Evolutionary conservation across 176 grass and related monocot species (phyloP), one percentile per base, ranked within the genome.

Genomic region (Hsuehochloa calcarea): DNA sequence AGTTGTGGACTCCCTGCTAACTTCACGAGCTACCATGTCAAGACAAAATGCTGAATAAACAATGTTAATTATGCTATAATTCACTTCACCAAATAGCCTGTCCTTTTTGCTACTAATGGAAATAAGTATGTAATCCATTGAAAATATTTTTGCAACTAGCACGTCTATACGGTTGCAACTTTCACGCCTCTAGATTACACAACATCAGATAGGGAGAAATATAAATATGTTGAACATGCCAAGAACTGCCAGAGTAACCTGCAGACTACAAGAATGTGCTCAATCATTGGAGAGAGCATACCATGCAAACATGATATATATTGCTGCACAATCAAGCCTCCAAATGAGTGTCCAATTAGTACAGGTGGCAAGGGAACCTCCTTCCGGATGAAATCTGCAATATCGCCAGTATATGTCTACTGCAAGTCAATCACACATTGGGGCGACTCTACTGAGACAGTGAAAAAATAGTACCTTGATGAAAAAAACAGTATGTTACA

Each of bases 311-410:
- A 87, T 82, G 95, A 95, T 52, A 91, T 87, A 88, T 95, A 97
- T 26, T 91, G 90, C 65, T 95, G 95, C 73, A 97, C 92, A 75
- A 97, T 94, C 80, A 97, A 90, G 49, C 95, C 92, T 84, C 95
- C 92, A 77, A 97, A 97, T 55, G 95, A 97, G 90, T 97, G 92
- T 35, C 95, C 95, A 85, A 97, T 90, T 41, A 97, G 79, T 86
- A 97, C 47, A 41, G 95, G 92, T 61, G 82, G 82, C 6, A 20
- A 68, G 64, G 66, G 54, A 29, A 94, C 63, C 75, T 97, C 90
- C 61, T 95, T 83, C 44, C 38, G 59, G 55, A 95, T 93, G 81
- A 94, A 97, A 94, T 97, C 92, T 80, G 90, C 88, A 85, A 97
- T 76, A 77, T 94, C 84, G 4, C 87, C 77, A 75, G 85, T 80